phyloP scores from a whole-genome alignment of 768 basidiomycete genomes.

The Fomitopsis serialis region DNA sequence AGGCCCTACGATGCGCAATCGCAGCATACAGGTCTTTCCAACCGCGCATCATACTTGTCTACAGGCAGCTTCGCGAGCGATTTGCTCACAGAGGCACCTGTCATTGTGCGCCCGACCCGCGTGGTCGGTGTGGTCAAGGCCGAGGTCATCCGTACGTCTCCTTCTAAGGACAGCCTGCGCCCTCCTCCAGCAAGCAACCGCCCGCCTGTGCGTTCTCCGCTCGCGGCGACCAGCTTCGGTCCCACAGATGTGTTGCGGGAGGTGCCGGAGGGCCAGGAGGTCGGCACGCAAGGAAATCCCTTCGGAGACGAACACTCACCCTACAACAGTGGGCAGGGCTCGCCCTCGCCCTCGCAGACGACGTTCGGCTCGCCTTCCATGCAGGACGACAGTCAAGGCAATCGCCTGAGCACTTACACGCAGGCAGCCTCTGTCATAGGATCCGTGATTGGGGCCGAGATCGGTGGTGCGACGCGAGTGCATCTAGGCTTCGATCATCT shows the following conservation, averaged over 20 bases:
- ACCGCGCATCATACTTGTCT: conserved; percentile 66
- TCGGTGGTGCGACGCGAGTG: conserved; percentile 63
- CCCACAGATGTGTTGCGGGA: conserved; percentile 60
- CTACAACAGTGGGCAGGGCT: conserved; percentile 24
- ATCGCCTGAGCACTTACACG: conserved; percentile 62
- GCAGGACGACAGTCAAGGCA: conserved; percentile 16
- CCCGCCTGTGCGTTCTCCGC: conserved; percentile 38
- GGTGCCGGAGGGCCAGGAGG: conserved; percentile 28
- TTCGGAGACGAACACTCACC: conserved; percentile 59
- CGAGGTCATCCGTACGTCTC: conserved; percentile 63
- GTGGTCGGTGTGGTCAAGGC: conserved; percentile 76
- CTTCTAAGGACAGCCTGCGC: conserved; percentile 26
- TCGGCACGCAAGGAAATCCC: conserved; percentile 37
- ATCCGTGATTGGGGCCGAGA: conserved; percentile 39
- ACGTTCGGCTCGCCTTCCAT: conserved; percentile 29
- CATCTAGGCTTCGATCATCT: conserved; percentile 47
- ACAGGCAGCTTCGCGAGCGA: conserved; percentile 74
- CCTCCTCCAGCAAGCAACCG: conserved; percentile 40
- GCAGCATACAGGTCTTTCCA: conserved; percentile 47
- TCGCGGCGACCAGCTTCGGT: conserved; percentile 67
- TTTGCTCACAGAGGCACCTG: conserved; percentile 74
- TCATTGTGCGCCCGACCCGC: conserved; percentile 70
- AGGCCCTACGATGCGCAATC: conserved; percentile 39
- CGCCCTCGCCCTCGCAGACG: conserved; percentile 26
- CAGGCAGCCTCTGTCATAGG: conserved; percentile 39